These are phyloP conservation scores for Neurospora sp. DNA, from an alignment of 495 filamentous ascomycete species.

Conservation along the genomic window DNA sequence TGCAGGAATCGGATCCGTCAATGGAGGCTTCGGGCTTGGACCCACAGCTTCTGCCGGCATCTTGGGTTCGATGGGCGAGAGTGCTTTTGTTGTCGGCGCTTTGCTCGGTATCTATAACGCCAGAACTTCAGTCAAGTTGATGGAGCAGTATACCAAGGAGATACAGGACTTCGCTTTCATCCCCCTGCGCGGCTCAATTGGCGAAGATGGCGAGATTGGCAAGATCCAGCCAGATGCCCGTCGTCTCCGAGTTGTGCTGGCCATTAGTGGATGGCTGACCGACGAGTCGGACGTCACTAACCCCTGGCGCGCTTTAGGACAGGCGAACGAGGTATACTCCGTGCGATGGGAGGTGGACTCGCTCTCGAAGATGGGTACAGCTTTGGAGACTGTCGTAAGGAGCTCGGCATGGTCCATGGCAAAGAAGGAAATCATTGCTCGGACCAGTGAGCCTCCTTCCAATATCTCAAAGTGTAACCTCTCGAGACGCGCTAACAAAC, in stretches of 20 bases:
- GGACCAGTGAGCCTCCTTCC: slow-evolving; percentile 27
- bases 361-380: slow-evolving; percentile 64
- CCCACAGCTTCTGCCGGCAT: slow-evolving; percentile 58
- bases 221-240: slow-evolving; percentile 36
- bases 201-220: slow-evolving; percentile 25
- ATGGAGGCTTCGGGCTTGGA: slow-evolving; percentile 73
- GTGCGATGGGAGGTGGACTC: slow-evolving; percentile 76
- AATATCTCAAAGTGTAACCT: not conserved
- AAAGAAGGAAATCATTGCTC: slow-evolving; percentile 58
- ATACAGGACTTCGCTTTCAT: slow-evolving; percentile 85
- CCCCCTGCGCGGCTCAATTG: slow-evolving; percentile 46
- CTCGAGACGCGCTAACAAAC: slow-evolving; percentile 27
- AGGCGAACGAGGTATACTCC: slow-evolving; percentile 66
- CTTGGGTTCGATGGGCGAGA: slow-evolving; percentile 68
- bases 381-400: slow-evolving; percentile 63
- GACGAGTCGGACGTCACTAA: slow-evolving; percentile 56
- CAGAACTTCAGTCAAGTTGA: slow-evolving; percentile 72
- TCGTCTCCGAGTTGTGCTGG: slow-evolving; percentile 71
- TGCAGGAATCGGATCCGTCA: slow-evolving; percentile 70
- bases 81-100: slow-evolving; percentile 64
- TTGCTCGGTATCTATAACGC: slow-evolving; percentile 87
- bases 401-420: slow-evolving; percentile 69
- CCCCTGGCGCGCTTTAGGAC: slow-evolving; percentile 67
- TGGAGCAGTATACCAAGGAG: slow-evolving; percentile 79
- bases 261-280: slow-evolving; percentile 73